Conservation (phyloP, 192 early-diverging fungal genomes). For the Dissophora globulifera region DNA sequence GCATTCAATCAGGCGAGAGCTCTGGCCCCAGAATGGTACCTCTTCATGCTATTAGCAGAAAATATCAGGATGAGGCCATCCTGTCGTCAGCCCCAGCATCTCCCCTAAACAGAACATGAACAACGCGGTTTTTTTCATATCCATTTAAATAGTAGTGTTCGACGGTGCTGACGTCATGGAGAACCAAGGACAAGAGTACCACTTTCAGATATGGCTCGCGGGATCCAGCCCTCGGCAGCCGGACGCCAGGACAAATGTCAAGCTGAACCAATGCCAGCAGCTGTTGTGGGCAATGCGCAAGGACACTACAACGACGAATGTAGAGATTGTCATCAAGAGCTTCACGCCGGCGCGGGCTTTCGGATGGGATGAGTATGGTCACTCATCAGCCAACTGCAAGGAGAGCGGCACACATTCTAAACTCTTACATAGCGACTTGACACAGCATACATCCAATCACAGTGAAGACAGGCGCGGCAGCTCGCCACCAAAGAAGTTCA, state of each 20-base stretch:
- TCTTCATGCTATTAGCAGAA: no score
- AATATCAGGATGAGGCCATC: no score
- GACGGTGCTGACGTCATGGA: slow-evolving; percentile 12
- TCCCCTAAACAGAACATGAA: neutral
- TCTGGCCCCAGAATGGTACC: slow-evolving; percentile 36
- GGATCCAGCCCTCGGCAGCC: slow-evolving; percentile 22
- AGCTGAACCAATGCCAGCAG: slow-evolving; percentile 4
- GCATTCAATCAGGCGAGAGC: slow-evolving; percentile 5
- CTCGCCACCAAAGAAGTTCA: no score
- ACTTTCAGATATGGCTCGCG: slow-evolving; percentile 39
- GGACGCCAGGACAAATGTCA: slow-evolving; percentile 6
- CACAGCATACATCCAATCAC: neutral
- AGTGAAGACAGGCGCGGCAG: neutral
- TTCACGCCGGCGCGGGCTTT: neutral
- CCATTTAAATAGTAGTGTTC: slow-evolving; percentile 19
- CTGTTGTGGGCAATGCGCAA: slow-evolving; percentile 13
- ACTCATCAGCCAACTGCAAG: neutral
- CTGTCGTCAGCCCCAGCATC: no score
- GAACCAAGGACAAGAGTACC: slow-evolving; percentile 11
- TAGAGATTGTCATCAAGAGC: slow-evolving; percentile 24
- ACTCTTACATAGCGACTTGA: no score
- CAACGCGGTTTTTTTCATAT: neutral
- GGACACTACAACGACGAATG: slow-evolving; percentile 19
- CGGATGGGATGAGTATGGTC: no score
- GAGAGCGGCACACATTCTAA: neutral